Evolutionary conservation across 208 protist species (phyloP).

Genomic region (Herpetomonas samuelpessoai): DNA sequence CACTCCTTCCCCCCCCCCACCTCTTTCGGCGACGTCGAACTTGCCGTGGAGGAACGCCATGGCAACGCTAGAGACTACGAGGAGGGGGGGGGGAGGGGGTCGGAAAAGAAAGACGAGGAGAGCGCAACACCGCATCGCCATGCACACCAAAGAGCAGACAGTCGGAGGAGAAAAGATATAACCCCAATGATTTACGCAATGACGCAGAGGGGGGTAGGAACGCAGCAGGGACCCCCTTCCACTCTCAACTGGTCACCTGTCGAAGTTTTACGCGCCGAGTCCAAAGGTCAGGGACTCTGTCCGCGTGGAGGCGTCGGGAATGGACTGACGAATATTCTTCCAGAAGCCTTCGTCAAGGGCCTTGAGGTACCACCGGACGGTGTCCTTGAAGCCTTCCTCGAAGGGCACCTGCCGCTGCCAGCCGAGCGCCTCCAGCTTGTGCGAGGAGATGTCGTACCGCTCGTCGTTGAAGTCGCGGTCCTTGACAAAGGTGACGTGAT

Average conservation of each 20-base stretch:
- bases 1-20: no score
- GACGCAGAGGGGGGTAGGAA: neutral
- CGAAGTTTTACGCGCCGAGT: no score
- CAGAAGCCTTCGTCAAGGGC: constrained; percentile 25
- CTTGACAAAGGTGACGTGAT: constrained; percentile 30
- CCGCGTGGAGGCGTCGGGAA: constrained; percentile 16
- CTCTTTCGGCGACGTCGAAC: no score
- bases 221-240: no score
- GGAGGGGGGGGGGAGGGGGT: no score
- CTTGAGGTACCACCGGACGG: constrained; percentile 51
- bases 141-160: no score
- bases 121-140: no score
- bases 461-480: constrained; percentile 89
- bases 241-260: no score
- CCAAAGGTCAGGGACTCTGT: no score
- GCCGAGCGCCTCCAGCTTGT: constrained; percentile 67
- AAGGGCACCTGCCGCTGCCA: constrained; percentile 61
- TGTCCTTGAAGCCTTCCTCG: constrained; percentile 46
- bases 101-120: no score
- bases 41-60: no score
- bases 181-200: neutral
- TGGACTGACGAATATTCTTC: constrained; percentile 18
- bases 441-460: constrained; percentile 71
- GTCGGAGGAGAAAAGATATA: constrained; percentile 10
- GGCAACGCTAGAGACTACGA: no score